phyloP scores from a whole-genome alignment of 148 eudicot genomes.

The Nepenthes gracilis region DNA sequence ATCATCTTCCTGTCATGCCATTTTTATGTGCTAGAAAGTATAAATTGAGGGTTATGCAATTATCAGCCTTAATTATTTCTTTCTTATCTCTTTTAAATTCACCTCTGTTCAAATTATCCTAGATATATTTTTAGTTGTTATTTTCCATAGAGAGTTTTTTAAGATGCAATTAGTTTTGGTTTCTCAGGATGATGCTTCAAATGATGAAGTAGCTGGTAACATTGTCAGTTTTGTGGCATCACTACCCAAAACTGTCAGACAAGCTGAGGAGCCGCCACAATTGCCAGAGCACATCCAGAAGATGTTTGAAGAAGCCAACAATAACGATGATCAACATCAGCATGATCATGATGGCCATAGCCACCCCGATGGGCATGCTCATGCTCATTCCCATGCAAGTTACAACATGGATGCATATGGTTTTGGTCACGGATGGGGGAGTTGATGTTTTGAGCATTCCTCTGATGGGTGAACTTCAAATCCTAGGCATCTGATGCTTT shows the following conservation, averaged over 20 bases:
- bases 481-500: no score
- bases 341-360: constrained; percentile 19
- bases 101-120: neutral
- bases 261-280: constrained; percentile 33
- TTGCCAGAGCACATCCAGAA: constrained; percentile 55
- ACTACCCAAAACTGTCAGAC: constrained; percentile 49
- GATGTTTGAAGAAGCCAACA: constrained; percentile 32
- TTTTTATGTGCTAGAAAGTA: no score
- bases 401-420: constrained; percentile 22
- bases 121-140: neutral
- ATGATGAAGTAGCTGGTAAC: constrained; percentile 50
- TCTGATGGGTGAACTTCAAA: neutral
- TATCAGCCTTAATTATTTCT: no score
- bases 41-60: no score
- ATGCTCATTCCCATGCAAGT: constrained; percentile 19
- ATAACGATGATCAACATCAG: constrained; percentile 8
- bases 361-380: constrained; percentile 33
- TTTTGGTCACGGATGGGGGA: constrained; percentile 20
- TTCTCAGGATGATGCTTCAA: constrained; percentile 51
- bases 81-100: no score
- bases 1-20: no score
- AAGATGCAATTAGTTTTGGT: neutral
- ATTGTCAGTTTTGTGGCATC: constrained; percentile 53
- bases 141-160: neutral
- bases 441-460: constrained; percentile 10